These are phyloP conservation scores for Kurtzmaniella cleridarum DNA, from an alignment of 805 yeast species.

Conservation along the genomic window DNA sequence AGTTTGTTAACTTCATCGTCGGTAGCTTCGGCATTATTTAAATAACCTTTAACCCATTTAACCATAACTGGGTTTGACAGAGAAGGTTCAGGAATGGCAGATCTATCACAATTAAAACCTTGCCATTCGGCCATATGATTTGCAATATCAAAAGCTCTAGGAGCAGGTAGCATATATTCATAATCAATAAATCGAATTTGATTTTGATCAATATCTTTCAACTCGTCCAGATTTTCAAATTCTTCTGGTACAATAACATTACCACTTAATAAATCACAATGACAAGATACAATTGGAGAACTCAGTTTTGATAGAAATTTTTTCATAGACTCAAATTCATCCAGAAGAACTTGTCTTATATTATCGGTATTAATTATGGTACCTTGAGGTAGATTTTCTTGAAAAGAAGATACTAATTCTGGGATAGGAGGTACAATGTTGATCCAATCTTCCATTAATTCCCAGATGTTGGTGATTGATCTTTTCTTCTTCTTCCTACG, in stretches of 20 bases:
- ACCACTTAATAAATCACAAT: conserved; percentile 71
- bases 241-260: conserved; percentile 58
- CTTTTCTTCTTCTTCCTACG: conserved; percentile 17
- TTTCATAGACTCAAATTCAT: conserved; percentile 55
- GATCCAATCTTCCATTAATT: conserved; percentile 58
- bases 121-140: conserved; percentile 80
- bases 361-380: conserved; percentile 15
- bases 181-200: conserved; percentile 63
- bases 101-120: conserved; percentile 66
- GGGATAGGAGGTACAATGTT: conserved; percentile 50
- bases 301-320: conserved; percentile 25
- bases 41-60: conserved; percentile 56
- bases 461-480: conserved; percentile 50
- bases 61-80: conserved; percentile 39
- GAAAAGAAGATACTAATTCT: conserved; percentile 31
- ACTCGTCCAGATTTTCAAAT: conserved; percentile 6
- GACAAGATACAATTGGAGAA: conserved; percentile 59
- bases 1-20: conserved; percentile 34
- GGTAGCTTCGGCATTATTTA: conserved; percentile 28
- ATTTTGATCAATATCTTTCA: conserved; percentile 14
- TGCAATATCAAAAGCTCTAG: conserved; percentile 70
- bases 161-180: conserved; percentile 68
- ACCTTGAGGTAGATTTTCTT: conserved; percentile 19
- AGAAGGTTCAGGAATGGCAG: conserved; percentile 52
- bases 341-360: conserved; percentile 32